Conservation (phyloP, 2,329 filamentous ascomycete species). For the Knoxdaviesia capensis region DNA sequence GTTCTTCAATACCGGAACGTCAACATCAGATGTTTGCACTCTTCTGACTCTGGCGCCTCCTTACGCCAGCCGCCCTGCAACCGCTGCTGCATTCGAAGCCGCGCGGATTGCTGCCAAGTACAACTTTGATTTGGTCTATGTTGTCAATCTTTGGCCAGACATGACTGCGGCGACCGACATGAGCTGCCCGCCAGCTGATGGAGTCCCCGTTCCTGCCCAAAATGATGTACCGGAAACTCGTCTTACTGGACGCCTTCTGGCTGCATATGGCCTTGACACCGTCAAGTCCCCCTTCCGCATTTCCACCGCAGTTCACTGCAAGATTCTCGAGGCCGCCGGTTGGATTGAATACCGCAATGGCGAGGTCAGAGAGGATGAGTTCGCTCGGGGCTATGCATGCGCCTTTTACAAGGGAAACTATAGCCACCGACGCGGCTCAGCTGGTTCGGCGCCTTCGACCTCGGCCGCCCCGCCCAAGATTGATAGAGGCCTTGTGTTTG, state of each 20-base stretch:
- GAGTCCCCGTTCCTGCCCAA: conserved; percentile 1
- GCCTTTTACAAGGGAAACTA: conserved; percentile 27
- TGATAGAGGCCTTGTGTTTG: conserved; percentile 34
- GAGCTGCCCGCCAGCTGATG: conserved; percentile 1
- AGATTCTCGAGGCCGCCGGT: conserved; percentile 24
- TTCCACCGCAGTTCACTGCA: conserved; percentile 25
- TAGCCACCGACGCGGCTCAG: conserved; percentile 8
- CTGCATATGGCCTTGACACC: conserved; percentile 31
- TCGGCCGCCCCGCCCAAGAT: conserved; percentile 8
- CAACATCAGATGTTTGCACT: conserved; percentile 8
- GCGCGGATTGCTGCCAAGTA: conserved; percentile 34
- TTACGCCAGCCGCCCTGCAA: conserved; percentile 20
- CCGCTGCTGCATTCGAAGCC: conserved; percentile 30
- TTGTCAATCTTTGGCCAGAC: conserved; percentile 36
- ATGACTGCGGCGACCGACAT: conserved; percentile 5
- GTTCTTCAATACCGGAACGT: no score
- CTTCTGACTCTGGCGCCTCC: conserved; percentile 25
- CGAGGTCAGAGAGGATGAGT: conserved; percentile 19
- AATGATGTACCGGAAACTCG: conserved; percentile 6
- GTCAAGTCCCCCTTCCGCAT: conserved; percentile 31
- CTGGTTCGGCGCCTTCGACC: conserved; percentile 7
- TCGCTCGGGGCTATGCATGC: conserved; percentile 30
- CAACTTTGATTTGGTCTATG: conserved; percentile 36
- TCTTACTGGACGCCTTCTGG: conserved; percentile 29
- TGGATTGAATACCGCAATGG: conserved; percentile 33